A percentile compares a stretch with the other conserved stretches of the same genome.
Evolutionary conservation across 2,329 filamentous ascomycete genomes (phyloP).

Genomic region (Epichloe sibirici): DNA sequence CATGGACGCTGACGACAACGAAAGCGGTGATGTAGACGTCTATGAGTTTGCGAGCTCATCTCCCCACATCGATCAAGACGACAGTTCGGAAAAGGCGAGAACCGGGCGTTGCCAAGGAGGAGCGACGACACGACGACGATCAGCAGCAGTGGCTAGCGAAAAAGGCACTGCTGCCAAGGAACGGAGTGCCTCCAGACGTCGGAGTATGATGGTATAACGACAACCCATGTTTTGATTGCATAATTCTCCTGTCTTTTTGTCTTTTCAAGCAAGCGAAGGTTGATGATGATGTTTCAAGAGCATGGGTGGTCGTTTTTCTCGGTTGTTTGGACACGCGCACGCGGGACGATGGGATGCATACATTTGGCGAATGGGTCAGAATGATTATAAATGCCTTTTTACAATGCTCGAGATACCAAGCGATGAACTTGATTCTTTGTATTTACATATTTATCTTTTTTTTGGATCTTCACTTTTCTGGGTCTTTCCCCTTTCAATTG

Average conservation of each 20-base stretch:
- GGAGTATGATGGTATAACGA: slow-evolving; percentile 49
- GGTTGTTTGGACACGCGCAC: not conserved
- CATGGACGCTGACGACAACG: slow-evolving; percentile 2
- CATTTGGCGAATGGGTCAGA: slow-evolving; percentile 13
- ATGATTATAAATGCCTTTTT: slow-evolving; percentile 12
- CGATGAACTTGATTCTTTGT: slow-evolving; percentile 19
- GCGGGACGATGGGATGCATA: slow-evolving; percentile 9
- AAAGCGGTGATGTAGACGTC: slow-evolving; percentile 28
- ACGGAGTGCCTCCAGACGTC: slow-evolving; percentile 29
- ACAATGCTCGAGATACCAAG: slow-evolving; percentile 25
- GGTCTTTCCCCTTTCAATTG: slow-evolving; percentile 7
- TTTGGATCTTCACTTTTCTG: slow-evolving; percentile 10
- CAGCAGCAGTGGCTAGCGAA: slow-evolving; percentile 26
- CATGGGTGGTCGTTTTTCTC: not conserved
- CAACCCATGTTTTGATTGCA: slow-evolving; percentile 20
- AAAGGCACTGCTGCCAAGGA: slow-evolving; percentile 17
- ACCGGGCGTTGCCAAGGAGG: slow-evolving; percentile 20
- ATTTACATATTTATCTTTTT: slow-evolving; percentile 15
- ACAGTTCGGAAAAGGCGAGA: slow-evolving; percentile 14
- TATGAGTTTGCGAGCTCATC: slow-evolving; percentile 44
- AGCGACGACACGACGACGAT: slow-evolving; percentile 25
- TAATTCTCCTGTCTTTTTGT: not conserved
- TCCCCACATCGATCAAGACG: slow-evolving; percentile 23
- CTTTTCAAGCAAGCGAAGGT: slow-evolving; percentile 1
- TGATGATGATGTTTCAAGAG: slow-evolving; percentile 2